Percentiles rank a stretch among this genome's conserved stretches.
phyloP scores from a whole-genome alignment of 2,329 filamentous ascomycete species.

The Ophiobolus disseminans region DNA sequence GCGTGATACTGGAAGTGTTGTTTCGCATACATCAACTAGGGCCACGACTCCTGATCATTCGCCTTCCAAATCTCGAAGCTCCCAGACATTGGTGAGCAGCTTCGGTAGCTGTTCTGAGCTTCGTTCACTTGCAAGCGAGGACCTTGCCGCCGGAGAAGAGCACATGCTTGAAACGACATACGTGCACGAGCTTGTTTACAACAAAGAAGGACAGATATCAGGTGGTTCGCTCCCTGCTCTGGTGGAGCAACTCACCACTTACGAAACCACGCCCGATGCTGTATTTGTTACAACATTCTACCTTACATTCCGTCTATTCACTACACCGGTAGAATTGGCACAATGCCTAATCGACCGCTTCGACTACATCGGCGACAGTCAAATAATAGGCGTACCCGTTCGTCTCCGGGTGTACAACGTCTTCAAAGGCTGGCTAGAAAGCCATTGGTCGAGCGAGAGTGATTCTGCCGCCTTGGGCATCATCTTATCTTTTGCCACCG shows the following conservation, averaged over 20 bases:
- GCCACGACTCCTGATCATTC: conserved; percentile 82
- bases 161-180: conserved; percentile 90
- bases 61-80: conserved; percentile 60
- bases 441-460: conserved; percentile 85
- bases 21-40: conserved; percentile 83
- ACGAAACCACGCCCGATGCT: conserved; percentile 89
- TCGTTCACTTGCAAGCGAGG: conserved; percentile 71
- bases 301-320: conserved; percentile 93
- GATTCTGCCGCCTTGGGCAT: conserved; percentile 77
- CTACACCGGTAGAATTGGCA: conserved; percentile 78
- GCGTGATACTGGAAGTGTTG: conserved; percentile 76
- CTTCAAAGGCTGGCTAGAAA: conserved; percentile 97
- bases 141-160: conserved; percentile 79
- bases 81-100: conserved; percentile 68
- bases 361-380: conserved; percentile 84
- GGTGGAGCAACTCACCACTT: conserved; percentile 91
- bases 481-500: conserved; percentile 81
- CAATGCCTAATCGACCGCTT: conserved; percentile 88
- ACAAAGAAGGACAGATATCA: conserved; percentile 93
- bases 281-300: conserved; percentile 95
- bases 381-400: conserved; percentile 78
- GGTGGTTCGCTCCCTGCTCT: conserved; percentile 89
- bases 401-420: conserved; percentile 92
- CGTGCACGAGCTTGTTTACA: conserved; percentile 88
- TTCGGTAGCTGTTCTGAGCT: conserved; percentile 70